Evolutionary conservation across 495 filamentous ascomycete species (phyloP).

Genomic region (Oidiodendron maius): DNA sequence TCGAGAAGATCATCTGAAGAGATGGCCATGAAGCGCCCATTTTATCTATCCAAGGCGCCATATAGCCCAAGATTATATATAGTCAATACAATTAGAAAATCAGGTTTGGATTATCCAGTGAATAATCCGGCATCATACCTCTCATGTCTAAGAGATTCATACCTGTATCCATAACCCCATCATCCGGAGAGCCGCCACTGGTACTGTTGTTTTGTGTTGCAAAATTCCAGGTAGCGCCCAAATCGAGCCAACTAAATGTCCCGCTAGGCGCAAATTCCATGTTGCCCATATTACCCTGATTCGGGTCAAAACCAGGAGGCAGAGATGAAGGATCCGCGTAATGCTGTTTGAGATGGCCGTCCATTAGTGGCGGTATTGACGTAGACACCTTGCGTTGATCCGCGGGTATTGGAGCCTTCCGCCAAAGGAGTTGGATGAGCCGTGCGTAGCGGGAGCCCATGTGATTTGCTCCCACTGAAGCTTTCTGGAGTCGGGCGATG

Average conservation of each 20-base stretch:
- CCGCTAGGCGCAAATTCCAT: neutral
- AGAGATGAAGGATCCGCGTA: neutral
- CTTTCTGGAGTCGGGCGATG: constrained; percentile 20
- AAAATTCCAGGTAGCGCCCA: constrained; percentile 23
- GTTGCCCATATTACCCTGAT: neutral
- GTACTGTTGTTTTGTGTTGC: constrained; percentile 21
- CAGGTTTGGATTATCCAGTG: constrained; percentile 19
- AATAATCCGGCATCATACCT: constrained; percentile 18
- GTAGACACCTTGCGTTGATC: neutral
- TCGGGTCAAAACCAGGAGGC: neutral
- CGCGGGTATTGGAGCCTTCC: constrained; percentile 14
- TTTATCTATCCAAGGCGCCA: no score
- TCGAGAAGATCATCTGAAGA: no score
- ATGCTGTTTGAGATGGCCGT: neutral
- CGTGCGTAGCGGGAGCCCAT: constrained; percentile 23
- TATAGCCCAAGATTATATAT: no score
- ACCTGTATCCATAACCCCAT: constrained; percentile 7
- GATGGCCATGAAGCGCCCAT: no score
- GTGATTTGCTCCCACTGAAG: constrained; percentile 18
- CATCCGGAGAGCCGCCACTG: constrained; percentile 13
- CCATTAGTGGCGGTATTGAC: neutral
- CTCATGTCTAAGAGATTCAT: constrained; percentile 23
- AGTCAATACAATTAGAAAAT: constrained; percentile 23
- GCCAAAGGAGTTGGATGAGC: constrained; percentile 21
- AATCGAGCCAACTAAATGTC: constrained; percentile 22